Evolutionary conservation across 768 basidiomycete genomes (phyloP), one percentile per base, ranked within the genome.

Genomic region (Termitomyces sp.): DNA sequence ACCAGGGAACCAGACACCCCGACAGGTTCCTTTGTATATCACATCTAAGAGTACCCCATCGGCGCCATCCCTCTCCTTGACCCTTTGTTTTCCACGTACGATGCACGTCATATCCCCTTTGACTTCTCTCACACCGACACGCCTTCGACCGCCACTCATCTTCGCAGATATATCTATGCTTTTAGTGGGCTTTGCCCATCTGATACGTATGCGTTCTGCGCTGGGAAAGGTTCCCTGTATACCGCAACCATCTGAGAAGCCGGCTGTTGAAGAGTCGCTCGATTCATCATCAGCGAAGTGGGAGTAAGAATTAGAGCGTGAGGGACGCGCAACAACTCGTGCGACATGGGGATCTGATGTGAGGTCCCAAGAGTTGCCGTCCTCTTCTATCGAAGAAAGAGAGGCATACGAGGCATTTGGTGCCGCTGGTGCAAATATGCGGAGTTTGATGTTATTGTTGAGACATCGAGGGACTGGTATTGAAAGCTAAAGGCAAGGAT

Each of bases 281-380:
- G 88, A 88, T 66, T 93, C 90, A 63, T 91, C 91, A 62, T 93
- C 90, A 0, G 90, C 90, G 66, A 91, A 85, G 65, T 88, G 80
- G 44, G 78, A 84, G 65, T 86, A 86, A 6, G 88, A 87, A 53
- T 78, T 78, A 1, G 82, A 71, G 36, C 87, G 81, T 13, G 82
- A 78, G 18, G 76, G 70, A 30, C 83, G 81, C 31, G 73, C 67
- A 6, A 75, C 58, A 31, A 68, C 75, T 36, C 87, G 84, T 11
- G 88, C 82, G 58, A 92, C 89, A 69, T 81, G 82, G 11, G 90
- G 90, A 45, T 93, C 90, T 1, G 87, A 85, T 1, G 86, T 84
- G 39, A 93, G 76, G 61, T 89, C 89, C 91, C 90, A 93, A 45
- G 83, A 70, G 33, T 77, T 77, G 8, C 73, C 75, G 51, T 91